Base-by-base conservation (phyloP, 2,329 filamentous ascomycete genomes). In the Aureobasidium sp. region DNA sequence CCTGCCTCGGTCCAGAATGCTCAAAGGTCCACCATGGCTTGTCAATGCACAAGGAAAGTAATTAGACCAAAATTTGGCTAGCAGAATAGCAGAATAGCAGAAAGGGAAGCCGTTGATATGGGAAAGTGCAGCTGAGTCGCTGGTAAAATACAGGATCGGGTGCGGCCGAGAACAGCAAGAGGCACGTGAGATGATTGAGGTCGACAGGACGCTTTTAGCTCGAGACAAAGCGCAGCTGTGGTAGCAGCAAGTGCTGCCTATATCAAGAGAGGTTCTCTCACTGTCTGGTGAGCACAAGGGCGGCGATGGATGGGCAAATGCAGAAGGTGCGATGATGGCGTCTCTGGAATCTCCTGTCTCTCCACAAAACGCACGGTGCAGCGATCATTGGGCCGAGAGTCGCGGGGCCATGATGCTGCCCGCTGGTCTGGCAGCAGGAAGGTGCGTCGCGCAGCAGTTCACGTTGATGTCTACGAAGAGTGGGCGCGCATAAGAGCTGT, bases 291-390 rank as follows among this genome's bases (percentile, higher is more conserved):
- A 31, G 37, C 51, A 52, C 14, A 11, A 31, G 22, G 9, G 29
- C 29, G 14, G 5, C 14, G 48, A 25, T 51, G 17, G 1, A 39
- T 14, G 17, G 15, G 12, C 11, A 4, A 14, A 14, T 20, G 25
- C n/a, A 42, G 36, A 31, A 55, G 37, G 31, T 14, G 25, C 37
- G 37, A 41, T 42, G 51, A 55, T 27, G 25, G 51, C 25, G 29
- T 41, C 6, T 17, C 1, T 11, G 22, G 49, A 22, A 20, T 22
- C 20, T 53, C 34, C n/a, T 17, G 20, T 42, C 51, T 55, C 51
- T 55, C 51, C 51, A 37, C 51, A 57, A 34, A 45, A 44, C 53
- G 53, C 53, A 57, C 37, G 53, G 39, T 36, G 39, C 53, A 57
- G 39, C 53, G 36, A 55, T 42, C 20, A 55, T 42, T 42, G 51